Base-by-base conservation (phyloP, 1,284 basidiomycete species). In the Phaffia rhodozyma region DNA sequence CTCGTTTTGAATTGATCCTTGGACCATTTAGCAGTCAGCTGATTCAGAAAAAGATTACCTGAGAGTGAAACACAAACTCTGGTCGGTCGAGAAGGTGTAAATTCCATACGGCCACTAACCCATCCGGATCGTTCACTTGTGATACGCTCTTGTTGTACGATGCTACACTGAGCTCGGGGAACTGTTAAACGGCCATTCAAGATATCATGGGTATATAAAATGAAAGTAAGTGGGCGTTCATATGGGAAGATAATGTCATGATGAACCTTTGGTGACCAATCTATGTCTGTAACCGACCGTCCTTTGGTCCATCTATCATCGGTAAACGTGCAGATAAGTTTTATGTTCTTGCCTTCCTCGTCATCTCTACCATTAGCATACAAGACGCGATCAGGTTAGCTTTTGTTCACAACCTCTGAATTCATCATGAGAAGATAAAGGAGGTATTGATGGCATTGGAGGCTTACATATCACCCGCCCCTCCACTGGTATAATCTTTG, bases 61-160 rank as follows among this genome's bases (percentile, higher is more conserved):
- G 93, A 1, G 96, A 92, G 74, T 97, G 92, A 76, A 99, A 97
- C 58, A 97, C 83, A 70, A 97, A 98, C 74, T 99, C 96, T 23
- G 96, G 94, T 68, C 94, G 82, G 71, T 97, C 92, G 2, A 90
- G 81, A 3, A 97, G 79, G 72, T 98, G 96, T 58, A 94, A 77
- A 73, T 98, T 98, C 96, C 96, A 99, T 3, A 99, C 87, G 1
- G 90, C 88, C 13, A 96, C 96, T 58, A 98, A 85, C 2, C 96
- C 96, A 70, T 97, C 93, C 0, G 94, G 92, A 72, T 96, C 92
- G 68, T 94, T 92, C 53, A 91, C 74, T 0, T 89, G 86, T 4
- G 87, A 84, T 3, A 90, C 84, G 70, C 94, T 96, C 78, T 96
- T 94, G 79, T 96, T 98, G 74, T 99, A 99, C 5, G 92, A 87